These are phyloP conservation scores for Cryptococcus depauperatus DNA, from an alignment of 1,284 basidiomycete species.

Conservation along the genomic window DNA sequence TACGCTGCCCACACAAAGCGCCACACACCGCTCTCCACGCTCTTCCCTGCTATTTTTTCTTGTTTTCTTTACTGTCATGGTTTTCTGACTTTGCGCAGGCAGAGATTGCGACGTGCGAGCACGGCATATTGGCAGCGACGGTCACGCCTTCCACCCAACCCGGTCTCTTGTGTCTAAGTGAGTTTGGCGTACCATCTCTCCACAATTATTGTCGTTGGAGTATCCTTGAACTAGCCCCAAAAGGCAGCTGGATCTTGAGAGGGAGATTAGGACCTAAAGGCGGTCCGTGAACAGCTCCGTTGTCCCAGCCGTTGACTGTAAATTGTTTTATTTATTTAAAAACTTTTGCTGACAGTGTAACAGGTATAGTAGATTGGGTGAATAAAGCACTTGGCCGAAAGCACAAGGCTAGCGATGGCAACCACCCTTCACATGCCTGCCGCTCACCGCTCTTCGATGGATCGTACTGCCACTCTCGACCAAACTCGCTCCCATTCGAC, in stretches of 20 bases:
- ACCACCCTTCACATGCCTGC: slow-evolving; percentile 33
- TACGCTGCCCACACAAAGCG: too few relatives aligned
- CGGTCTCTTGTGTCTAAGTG: too few relatives aligned
- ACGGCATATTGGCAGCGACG: too few relatives aligned
- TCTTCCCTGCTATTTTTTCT: too few relatives aligned
- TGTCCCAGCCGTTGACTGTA: not conserved
- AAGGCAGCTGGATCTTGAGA: not conserved
- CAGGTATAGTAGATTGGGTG: not conserved
- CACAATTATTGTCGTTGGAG: too few relatives aligned
- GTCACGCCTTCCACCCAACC: too few relatives aligned
- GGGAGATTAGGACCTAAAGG: not conserved
- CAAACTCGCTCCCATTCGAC: slow-evolving; percentile 25
- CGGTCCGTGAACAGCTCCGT: not conserved
- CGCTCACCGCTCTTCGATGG: slow-evolving; percentile 38
- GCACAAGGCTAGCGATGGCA: slow-evolving; percentile 25
- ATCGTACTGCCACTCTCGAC: slow-evolving; percentile 38
- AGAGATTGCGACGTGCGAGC: too few relatives aligned
- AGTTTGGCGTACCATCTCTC: too few relatives aligned
- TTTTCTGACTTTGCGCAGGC: too few relatives aligned
- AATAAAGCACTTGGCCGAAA: not conserved
- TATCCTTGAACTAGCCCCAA: too few relatives aligned
- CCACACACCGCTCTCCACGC: too few relatives aligned
- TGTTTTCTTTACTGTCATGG: too few relatives aligned
- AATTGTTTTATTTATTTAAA: not conserved
- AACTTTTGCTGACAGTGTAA: not conserved